phyloP scores from a whole-genome alignment of 148 eudicot species.

The Chenopodium berlandieri region DNA sequence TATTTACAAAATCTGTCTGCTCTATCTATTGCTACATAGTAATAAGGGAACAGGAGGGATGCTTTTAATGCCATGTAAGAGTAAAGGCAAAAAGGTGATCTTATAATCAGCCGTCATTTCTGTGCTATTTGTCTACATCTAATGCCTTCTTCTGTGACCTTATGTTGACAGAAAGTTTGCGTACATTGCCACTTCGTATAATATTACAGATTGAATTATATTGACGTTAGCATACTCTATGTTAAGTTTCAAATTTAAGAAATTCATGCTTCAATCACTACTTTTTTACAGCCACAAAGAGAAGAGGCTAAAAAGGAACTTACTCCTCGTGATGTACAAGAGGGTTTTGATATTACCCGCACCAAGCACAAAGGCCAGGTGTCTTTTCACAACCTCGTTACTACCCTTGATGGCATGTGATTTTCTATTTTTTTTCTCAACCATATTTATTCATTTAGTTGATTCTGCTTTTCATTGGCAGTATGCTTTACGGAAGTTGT shows the following conservation, averaged over 20 bases:
- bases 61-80: background rate
- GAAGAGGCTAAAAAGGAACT: conserved; percentile 84
- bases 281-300: conserved; percentile 53
- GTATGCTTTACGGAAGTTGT: conserved; percentile 96
- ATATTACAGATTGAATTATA: too few relatives aligned
- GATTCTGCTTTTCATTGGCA: conserved; percentile 29
- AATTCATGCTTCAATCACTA: background rate
- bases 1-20: background rate
- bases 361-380: conserved; percentile 98
- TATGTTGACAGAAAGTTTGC: background rate
- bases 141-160: background rate
- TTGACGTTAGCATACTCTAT: too few relatives aligned
- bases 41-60: background rate
- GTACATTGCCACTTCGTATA: background rate
- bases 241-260: background rate
- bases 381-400: conserved; percentile 26
- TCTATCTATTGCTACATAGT: background rate
- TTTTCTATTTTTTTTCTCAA: background rate
- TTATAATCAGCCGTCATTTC: background rate
- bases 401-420: background rate
- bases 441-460: background rate
- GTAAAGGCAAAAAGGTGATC: background rate
- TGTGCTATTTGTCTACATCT: background rate
- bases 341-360: conserved; percentile 66
- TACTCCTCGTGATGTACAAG: conserved; percentile 66